These are phyloP conservation scores for Wickerhamiella vanderwaltii DNA, from an alignment of 805 yeast genomes.

Conservation along the genomic window DNA sequence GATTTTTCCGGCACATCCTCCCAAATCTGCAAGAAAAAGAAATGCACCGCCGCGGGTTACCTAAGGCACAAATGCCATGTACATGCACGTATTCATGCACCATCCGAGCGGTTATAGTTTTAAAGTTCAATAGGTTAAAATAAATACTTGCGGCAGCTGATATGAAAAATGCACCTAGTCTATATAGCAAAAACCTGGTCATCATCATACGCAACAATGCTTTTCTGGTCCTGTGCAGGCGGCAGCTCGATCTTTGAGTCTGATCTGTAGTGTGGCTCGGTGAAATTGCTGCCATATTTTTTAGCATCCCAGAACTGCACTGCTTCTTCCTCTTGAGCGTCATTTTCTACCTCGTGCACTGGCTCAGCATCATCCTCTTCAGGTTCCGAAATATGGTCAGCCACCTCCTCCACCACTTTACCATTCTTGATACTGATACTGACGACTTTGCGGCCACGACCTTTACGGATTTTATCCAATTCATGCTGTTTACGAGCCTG, in stretches of 20 bases:
- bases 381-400: constrained; percentile 25
- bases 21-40: no score
- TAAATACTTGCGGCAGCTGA: no score
- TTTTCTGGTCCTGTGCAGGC: background rate
- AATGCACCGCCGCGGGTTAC: no score
- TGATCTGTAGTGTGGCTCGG: background rate
- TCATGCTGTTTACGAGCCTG: constrained; percentile 49
- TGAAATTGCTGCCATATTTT: constrained; percentile 5
- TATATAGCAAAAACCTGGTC: constrained; percentile 4
- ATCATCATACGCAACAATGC: background rate
- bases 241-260: background rate
- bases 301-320: constrained; percentile 2
- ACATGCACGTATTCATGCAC: no score
- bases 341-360: background rate
- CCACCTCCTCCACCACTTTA: constrained; percentile 54
- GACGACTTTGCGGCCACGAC: constrained; percentile 62
- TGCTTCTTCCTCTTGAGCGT: constrained; percentile 1
- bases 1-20: no score
- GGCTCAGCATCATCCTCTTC: constrained; percentile 9
- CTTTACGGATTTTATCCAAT: constrained; percentile 44
- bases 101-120: no score
- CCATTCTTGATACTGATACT: constrained; percentile 74
- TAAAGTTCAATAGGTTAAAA: no score
- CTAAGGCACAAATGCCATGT: no score
- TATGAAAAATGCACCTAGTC: no score